Evolutionary conservation across 2,329 filamentous ascomycete species (phyloP).

Genomic region (Camillea tinctor): DNA sequence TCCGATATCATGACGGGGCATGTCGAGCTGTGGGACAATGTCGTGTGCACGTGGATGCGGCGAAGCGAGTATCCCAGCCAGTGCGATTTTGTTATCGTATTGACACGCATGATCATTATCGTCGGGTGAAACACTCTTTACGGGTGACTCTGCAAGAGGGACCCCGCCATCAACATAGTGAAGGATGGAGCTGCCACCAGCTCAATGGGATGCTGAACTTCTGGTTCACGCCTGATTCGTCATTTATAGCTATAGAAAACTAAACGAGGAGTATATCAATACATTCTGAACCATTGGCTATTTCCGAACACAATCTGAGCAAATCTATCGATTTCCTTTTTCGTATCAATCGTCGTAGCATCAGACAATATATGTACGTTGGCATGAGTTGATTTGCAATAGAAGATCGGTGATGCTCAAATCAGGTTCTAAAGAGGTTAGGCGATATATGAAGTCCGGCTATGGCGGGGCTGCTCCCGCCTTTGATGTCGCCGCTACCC

Average conservation of each 20-base stretch:
- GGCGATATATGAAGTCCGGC: no score
- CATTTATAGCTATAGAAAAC: constrained; percentile 5
- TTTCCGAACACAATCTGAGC: no score
- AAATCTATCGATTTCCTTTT: no score
- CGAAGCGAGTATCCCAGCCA: constrained; percentile 2
- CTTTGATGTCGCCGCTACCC: no score
- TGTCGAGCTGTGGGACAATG: constrained; percentile 10
- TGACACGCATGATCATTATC: not conserved
- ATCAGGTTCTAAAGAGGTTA: no score
- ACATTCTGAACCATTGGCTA: no score
- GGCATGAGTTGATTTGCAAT: no score
- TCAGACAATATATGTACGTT: no score
- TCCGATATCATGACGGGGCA: constrained; percentile 3
- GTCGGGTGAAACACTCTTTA: not conserved
- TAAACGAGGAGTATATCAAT: not conserved
- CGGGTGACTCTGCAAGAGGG: not conserved
- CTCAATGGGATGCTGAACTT: constrained; percentile 6
- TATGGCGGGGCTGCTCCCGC: no score
- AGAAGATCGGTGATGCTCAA: no score
- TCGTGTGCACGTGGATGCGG: constrained; percentile 1
- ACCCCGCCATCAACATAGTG: not conserved
- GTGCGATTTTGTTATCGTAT: constrained; percentile 5
- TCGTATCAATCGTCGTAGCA: no score
- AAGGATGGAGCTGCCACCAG: constrained; percentile 6
- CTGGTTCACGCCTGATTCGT: constrained; percentile 6